Base-by-base conservation (phyloP, 202 grass and related monocot species). In the Saccharum hybrid region DNA sequence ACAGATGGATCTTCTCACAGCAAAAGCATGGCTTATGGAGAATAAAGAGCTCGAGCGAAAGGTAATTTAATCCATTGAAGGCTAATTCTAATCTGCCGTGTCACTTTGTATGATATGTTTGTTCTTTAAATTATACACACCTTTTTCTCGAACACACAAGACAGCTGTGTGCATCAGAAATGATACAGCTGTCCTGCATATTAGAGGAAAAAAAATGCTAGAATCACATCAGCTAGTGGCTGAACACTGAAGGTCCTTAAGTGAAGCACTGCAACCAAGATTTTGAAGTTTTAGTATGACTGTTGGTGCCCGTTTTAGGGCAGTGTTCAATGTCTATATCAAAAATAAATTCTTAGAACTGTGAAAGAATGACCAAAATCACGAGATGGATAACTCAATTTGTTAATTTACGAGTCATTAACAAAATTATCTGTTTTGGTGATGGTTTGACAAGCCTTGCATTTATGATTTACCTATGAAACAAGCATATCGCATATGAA, bases 1-100 rank as follows among this genome's bases (percentile, higher is more conserved):
- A 87, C 90, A 98, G 40, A 85, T 93, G 74, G 88, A 95, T 86
- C 89, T 91, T 91, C 87, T 95, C 78, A 95, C 90, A 61, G 83
- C 89, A 83, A 85, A 90, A 88, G 82, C 92, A 73, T 98, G 92
- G 96, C 71, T 95, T 92, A 87, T 49, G 82, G 85, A 90, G 90
- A 91, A 90, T 62, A 92, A 91, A 65, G 83, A 93, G 80, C 81
- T 94, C 16, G 87, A 98, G 83, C 78, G 77, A 80, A 95, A 92
- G 90, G 95, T 94, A 80, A 42, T 52, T 80, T 71, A 83, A 42
- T 71, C 12, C 51, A 10, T 73, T 66, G 10, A 57, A 15, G 37
- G 78, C 40, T 86, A 78, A 60, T 68, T 16, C 46, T 54, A 26
- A 26, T 28, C 10, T 62, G 21, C 12, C 10, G 0, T 62, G 0